Percentiles rank a stretch among this genome's conserved stretches.
These are phyloP conservation scores for Quercus mongolica DNA, from an alignment of 306 rosid genomes.

Conservation along the genomic window DNA sequence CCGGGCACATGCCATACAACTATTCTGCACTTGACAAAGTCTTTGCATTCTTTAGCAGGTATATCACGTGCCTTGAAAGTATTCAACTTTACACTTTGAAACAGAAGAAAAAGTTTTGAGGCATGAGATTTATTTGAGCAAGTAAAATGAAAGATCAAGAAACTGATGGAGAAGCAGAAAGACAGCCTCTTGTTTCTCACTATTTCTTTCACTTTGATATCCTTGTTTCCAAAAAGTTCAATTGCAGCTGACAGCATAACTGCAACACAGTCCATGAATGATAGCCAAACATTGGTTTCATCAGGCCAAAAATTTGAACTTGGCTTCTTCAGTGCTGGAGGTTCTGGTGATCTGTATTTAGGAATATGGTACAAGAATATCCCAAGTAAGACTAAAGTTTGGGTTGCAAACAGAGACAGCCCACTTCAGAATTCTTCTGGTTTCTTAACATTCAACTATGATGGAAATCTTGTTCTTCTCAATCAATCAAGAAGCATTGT, in stretches of 20 bases:
- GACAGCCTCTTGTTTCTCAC: slow-evolving; percentile 18
- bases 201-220: slow-evolving; percentile 12
- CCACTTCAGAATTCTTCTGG: slow-evolving; percentile 26
- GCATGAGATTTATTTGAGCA: slow-evolving; percentile 9
- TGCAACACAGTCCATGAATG: slow-evolving; percentile 31
- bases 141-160: slow-evolving; percentile 19
- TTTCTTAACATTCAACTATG: slow-evolving; percentile 22
- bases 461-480: slow-evolving; percentile 37
- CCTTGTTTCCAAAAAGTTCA: slow-evolving; percentile 13
- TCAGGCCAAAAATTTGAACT: slow-evolving; percentile 40
- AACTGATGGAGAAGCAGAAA: slow-evolving; percentile 29
- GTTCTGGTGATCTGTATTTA: slow-evolving; percentile 29
- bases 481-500: slow-evolving; percentile 12
- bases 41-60: slow-evolving; percentile 4
- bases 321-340: slow-evolving; percentile 36
- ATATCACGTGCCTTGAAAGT: not conserved
- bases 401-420: slow-evolving; percentile 53
- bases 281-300: slow-evolving; percentile 36
- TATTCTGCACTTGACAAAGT: slow-evolving; percentile 24
- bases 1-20: slow-evolving; percentile 23
- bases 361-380: slow-evolving; percentile 48
- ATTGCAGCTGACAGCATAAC: slow-evolving; percentile 27
- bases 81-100: not conserved
- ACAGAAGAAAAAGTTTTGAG: not conserved
- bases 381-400: slow-evolving; percentile 21